These are phyloP conservation scores for Beauveria pseudobassiana DNA, from an alignment of 2,329 filamentous ascomycete species.

Conservation along the genomic window DNA sequence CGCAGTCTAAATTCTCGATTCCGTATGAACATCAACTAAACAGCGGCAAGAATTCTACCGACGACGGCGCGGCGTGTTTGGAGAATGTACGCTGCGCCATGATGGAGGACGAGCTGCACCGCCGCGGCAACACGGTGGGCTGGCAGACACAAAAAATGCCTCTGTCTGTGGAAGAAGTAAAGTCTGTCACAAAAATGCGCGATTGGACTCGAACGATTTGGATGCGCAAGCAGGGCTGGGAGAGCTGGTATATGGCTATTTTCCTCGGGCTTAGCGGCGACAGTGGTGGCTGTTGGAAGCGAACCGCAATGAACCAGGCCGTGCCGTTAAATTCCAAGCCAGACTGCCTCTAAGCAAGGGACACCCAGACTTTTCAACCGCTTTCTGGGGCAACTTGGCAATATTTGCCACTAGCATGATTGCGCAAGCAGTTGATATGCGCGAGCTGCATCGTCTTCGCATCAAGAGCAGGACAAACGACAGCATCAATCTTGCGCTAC, in stretches of 20 bases:
- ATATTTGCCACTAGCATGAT: conserved; percentile 45
- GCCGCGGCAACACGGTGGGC: conserved; percentile 52
- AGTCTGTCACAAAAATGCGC: conserved; percentile 53
- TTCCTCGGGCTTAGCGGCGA: conserved; percentile 66
- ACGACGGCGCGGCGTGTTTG: conserved; percentile 50
- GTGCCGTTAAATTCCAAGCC: conserved; percentile 25
- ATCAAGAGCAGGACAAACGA: conserved; percentile 33
- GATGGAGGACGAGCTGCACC: conserved; percentile 53
- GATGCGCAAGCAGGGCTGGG: conserved; percentile 66
- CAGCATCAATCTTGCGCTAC: conserved; percentile 30
- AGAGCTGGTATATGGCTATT: conserved; percentile 65
- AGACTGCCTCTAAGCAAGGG: conserved; percentile 37
- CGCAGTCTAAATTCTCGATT: conserved; percentile 48
- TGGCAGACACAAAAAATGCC: conserved; percentile 51
- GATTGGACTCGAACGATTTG: conserved; percentile 59
- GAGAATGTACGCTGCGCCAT: conserved; percentile 56
- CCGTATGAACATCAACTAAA: conserved; percentile 61
- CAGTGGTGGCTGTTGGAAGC: conserved; percentile 68
- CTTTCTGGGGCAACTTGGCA: conserved; percentile 46
- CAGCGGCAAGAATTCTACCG: conserved; percentile 44
- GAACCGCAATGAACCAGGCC: conserved; percentile 28
- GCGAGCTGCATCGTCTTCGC: conserved; percentile 37
- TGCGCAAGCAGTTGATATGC: conserved; percentile 40
- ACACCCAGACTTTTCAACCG: conserved; percentile 36
- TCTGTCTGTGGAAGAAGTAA: conserved; percentile 46